Conservation (phyloP, 2,329 filamentous ascomycete species). For the Didymella glomerata region DNA sequence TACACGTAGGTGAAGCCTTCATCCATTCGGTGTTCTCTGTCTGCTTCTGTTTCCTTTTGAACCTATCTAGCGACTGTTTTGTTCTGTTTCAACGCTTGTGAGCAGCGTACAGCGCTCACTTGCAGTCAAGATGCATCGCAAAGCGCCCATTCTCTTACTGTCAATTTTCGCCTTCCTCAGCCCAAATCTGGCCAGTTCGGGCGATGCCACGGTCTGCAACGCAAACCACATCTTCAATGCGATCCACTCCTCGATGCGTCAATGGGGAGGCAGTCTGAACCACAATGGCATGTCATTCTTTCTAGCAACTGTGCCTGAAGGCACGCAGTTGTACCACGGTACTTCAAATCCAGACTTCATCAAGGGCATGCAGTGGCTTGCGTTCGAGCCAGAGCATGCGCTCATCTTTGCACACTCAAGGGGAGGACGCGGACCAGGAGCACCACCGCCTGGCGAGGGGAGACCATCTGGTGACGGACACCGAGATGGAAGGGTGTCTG, state of each 20-base stretch:
- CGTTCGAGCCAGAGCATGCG: constrained; percentile 80
- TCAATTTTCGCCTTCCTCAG: constrained; percentile 7
- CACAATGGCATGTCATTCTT: constrained; percentile 82
- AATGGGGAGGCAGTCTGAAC: constrained; percentile 76
- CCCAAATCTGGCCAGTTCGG: constrained; percentile 3
- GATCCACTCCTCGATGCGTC: constrained; percentile 74
- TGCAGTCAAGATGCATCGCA: constrained; percentile 26
- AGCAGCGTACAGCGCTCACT: constrained; percentile 11
- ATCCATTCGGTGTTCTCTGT: neutral
- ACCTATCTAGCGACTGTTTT: neutral
- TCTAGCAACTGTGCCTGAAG: constrained; percentile 69
- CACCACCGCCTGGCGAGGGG: constrained; percentile 12
- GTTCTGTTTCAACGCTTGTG: constrained; percentile 3
- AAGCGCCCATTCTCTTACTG: constrained; percentile 9
- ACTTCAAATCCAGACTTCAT: constrained; percentile 57
- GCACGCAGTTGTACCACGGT: constrained; percentile 75
- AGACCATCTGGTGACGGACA: neutral
- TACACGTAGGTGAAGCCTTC: constrained; percentile 14
- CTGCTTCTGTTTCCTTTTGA: neutral
- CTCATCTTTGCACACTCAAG: constrained; percentile 65
- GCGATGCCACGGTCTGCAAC: constrained; percentile 50
- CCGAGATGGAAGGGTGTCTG: neutral
- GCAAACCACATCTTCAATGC: constrained; percentile 76
- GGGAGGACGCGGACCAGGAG: constrained; percentile 9
- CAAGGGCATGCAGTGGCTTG: constrained; percentile 71